Base-by-base conservation (phyloP, 164 flowering plant genomes). In the Kingdonia uniflora region DNA sequence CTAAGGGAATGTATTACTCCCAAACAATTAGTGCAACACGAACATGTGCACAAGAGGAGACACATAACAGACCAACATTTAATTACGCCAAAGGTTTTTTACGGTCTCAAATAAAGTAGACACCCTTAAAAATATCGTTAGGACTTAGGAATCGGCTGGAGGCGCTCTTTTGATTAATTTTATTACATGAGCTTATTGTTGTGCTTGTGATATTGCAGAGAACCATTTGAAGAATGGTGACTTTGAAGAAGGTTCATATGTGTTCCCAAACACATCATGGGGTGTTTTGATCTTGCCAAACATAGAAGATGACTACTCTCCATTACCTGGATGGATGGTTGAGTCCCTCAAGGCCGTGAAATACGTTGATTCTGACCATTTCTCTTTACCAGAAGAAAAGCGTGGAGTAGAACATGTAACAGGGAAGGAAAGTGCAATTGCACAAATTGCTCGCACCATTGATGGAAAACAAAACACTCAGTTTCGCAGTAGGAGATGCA, bases 261-360 rank as follows among this genome's bases (percentile, higher is more conserved):
- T 89, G 45, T 65, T 80, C 47, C 85, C 85, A 0, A 80, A 78
- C 49, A 67, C 85, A 51, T 44, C 77, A 0, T 74, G 80, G 79
- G 97, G 95, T 2, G 90, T 79, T 42, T 66, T 89, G 11, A 62
- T 86, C 58, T 92, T 95, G 1, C 84, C 97, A n/a, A 68, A 68
- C 71, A 73, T 79, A 5, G 92, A 89, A 53, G 97, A 89, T 16
- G 87, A 77, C 17, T 77, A 84, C 61, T 76, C 85, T 26, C 92
- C 97, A 1, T 41, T 86, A 12, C 85, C 86, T 0, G 87, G 84
- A 0, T 89, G 97, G 97, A 80, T 74, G 63, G 45, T 89, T 21
- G 92, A 81, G 19, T 89, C 97, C 14, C 82, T 81, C 0, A 89
- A 89, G 51, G 95, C 92, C 0, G 95, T 89, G 0, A 82, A 79